These are phyloP conservation scores for Fragaria vesca DNA, from an alignment of 306 rosid genomes.

Conservation along the genomic window DNA sequence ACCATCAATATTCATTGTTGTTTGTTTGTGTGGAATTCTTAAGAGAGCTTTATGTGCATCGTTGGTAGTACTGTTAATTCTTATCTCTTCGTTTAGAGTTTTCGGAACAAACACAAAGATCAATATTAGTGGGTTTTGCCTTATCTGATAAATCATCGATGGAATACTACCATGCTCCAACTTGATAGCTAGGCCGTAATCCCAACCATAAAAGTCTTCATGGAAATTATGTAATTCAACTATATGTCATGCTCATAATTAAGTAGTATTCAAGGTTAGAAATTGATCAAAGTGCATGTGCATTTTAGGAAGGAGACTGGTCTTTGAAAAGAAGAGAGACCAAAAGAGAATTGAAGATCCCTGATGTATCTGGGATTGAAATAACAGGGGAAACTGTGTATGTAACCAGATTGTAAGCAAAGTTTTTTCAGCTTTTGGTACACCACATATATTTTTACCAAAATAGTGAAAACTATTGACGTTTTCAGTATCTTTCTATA, in stretches of 20 bases:
- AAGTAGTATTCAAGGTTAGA: neutral
- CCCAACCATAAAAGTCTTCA: neutral
- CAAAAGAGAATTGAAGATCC: neutral
- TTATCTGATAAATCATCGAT: conserved; percentile 17
- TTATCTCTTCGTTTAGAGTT: neutral
- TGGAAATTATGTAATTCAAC: neutral
- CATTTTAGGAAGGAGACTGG: no score
- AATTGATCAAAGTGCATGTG: neutral
- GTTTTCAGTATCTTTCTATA: no score
- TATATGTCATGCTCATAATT: conserved; percentile 1
- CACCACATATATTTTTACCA: neutral
- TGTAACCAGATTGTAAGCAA: neutral
- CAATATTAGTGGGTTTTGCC: conserved; percentile 15
- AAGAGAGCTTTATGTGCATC: no score
- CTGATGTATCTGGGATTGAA: neutral
- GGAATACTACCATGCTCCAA: neutral
- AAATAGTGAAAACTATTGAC: no score
- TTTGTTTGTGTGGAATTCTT: neutral
- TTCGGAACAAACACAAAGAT: neutral
- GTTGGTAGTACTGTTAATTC: neutral
- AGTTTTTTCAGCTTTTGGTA: neutral
- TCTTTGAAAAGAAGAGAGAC: no score
- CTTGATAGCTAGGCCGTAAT: neutral
- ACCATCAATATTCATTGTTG: no score
- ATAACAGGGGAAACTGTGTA: neutral